Evolutionary conservation across 176 grass and related monocot species (phyloP).

Genomic region (Oryza nivara): DNA sequence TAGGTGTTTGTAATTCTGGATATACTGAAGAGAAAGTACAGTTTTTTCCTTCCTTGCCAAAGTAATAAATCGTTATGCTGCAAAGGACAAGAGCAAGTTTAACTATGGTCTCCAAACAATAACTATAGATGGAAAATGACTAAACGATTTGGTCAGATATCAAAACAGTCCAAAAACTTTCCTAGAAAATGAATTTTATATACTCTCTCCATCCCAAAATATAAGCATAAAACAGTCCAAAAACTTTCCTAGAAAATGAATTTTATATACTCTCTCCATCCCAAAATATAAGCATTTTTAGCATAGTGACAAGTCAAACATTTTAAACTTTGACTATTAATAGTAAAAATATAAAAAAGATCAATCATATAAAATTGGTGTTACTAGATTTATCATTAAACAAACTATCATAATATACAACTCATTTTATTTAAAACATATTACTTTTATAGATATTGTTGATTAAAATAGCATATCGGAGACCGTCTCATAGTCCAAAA

Average conservation of each 20-base stretch:
- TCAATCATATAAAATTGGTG: too few species aligned
- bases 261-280: not conserved
- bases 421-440: too few species aligned
- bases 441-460: too few species aligned
- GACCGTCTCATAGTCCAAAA: too few species aligned
- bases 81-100: conserved; percentile 29
- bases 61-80: conserved; percentile 87
- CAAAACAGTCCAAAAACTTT: not conserved
- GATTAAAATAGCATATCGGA: too few species aligned
- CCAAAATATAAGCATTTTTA: too few species aligned
- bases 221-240: not conserved
- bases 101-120: not conserved
- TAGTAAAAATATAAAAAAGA: too few species aligned
- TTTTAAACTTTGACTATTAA: too few species aligned
- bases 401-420: too few species aligned
- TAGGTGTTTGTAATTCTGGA: conserved; percentile 52
- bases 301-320: too few species aligned
- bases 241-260: not conserved
- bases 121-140: conserved; percentile 12
- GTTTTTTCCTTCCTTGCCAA: conserved; percentile 81
- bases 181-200: not conserved
- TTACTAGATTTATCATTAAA: too few species aligned
- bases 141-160: not conserved
- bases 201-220: too few species aligned
- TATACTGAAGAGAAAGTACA: conserved; percentile 61